Base-by-base conservation (phyloP, 1,284 basidiomycete species). In the Irpex sp. region DNA sequence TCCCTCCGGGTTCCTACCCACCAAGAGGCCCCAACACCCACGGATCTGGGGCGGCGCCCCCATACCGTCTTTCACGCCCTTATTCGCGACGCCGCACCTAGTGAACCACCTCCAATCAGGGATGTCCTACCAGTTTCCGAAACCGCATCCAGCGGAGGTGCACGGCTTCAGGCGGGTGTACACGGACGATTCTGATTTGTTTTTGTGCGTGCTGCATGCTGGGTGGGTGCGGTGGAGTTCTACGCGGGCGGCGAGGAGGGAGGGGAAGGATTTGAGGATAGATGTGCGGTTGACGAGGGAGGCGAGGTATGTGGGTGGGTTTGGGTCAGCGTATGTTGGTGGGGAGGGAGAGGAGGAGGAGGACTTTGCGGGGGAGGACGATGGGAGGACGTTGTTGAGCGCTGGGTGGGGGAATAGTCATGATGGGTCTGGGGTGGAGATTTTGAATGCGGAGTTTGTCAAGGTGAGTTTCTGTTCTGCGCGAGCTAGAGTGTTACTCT, bases 331-430 rank as follows among this genome's bases (percentile, higher is more conserved):
- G 67, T 66, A 65, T 62, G 61, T 62, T 62, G 64, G 58, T 37
- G 56, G 66, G 44, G 44, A 26, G 26, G 26, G 31, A 54, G 62
- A 65, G 54, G 55, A 52, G 64, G 63, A 58, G 44, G 64, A 67
- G 8, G 80, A 80, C 51, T 84, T 85, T 70, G 34, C 34, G 13
- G 85, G 85, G 51, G 81, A 83, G 44, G 82, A 85, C 48, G 91
- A 89, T 70, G 87, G 87, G 26, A 75, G 86, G 61, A 77, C 80
- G 19, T 72, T 90, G 67, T 76, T 84, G 49, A 91, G 88, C 73
- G 85, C 84, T 17, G 84, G 84, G 0, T 91, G 89, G 89, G 89
- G 89, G 40, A 85, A 82, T 66, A 85, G 86, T 4, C 90, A 92
- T 68, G 89, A 91, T 65, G 89, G 89, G 34, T 86, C 86, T 68